Percentiles rank a stretch among this genome's conserved stretches.
phyloP scores from a whole-genome alignment of 2,329 filamentous ascomycete species.

The Alternaria angustiovoidea region DNA sequence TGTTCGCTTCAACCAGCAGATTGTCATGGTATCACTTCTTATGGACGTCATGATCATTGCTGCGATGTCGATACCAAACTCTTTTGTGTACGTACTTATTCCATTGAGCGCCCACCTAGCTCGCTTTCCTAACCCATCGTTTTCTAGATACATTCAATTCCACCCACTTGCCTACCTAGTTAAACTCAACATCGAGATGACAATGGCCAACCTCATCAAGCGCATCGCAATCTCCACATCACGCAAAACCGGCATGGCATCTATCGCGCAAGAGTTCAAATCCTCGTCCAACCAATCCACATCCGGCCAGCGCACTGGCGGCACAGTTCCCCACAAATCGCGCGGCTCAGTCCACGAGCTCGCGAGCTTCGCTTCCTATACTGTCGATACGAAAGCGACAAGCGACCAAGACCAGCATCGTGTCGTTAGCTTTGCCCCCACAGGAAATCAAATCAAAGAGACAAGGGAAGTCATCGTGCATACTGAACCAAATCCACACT shows the following conservation, averaged over 20 bases:
- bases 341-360: slow-evolving; percentile 37
- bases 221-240: slow-evolving; percentile 46
- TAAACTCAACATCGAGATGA: slow-evolving; percentile 63
- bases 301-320: slow-evolving; percentile 19
- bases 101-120: not conserved
- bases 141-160: slow-evolving; percentile 57
- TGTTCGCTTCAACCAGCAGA: slow-evolving; percentile 59
- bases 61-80: slow-evolving; percentile 57
- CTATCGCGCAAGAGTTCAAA: slow-evolving; percentile 41
- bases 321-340: slow-evolving; percentile 6
- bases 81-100: slow-evolving; percentile 51
- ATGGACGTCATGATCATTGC: slow-evolving; percentile 61
- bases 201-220: slow-evolving; percentile 61
- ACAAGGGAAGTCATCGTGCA: slow-evolving; percentile 39
- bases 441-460: slow-evolving; percentile 42
- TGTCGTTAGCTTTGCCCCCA: slow-evolving; percentile 30
- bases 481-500: slow-evolving; percentile 35
- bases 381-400: slow-evolving; percentile 18
- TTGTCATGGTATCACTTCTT: slow-evolving; percentile 59
- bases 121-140: not conserved
- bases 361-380: slow-evolving; percentile 31
- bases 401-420: slow-evolving; percentile 14
- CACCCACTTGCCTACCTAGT: slow-evolving; percentile 60
- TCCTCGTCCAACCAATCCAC: slow-evolving; percentile 36
- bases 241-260: slow-evolving; percentile 37